Conservation (phyloP, 2,329 filamentous ascomycete species). For the Tothia fuscella region DNA sequence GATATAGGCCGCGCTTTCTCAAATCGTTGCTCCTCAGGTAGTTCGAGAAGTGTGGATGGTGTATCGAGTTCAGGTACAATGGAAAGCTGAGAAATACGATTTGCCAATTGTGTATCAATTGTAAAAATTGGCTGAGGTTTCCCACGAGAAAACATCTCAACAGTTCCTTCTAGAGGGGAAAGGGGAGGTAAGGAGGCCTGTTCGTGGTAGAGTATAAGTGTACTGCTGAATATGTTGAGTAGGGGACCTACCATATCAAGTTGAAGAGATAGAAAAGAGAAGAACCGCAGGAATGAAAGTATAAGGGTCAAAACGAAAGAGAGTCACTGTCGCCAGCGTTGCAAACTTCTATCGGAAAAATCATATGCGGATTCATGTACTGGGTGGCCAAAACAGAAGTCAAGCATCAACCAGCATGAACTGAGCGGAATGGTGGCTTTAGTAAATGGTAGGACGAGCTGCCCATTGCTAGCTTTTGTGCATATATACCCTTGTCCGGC, state of each 20-base stretch:
- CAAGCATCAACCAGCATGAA: no score
- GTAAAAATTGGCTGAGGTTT: constrained; percentile 47
- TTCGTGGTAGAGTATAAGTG: background rate
- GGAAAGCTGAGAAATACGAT: constrained; percentile 5
- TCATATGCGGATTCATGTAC: no score
- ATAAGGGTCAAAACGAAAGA: no score
- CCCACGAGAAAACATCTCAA: constrained; percentile 38
- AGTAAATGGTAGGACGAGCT: no score
- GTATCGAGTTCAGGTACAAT: constrained; percentile 9
- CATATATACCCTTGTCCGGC: no score
- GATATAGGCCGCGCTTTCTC: constrained; percentile 49
- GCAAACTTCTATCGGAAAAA: no score
- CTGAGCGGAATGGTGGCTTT: no score
- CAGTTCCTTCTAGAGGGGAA: constrained; percentile 30
- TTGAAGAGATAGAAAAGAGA: no score
- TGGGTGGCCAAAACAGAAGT: no score
- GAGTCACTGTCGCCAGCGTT: no score
- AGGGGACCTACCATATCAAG: constrained; percentile 4
- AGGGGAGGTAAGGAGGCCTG: constrained; percentile 30
- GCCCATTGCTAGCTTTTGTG: no score
- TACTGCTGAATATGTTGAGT: constrained; percentile 1
- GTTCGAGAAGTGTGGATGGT: constrained; percentile 1
- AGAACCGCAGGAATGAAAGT: no score
- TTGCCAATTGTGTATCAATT: constrained; percentile 17
- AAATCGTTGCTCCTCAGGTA: background rate